Evolutionary conservation across 768 basidiomycete genomes (phyloP), one percentile per base, ranked within the genome.

Genomic region (Polyporus arcularius): DNA sequence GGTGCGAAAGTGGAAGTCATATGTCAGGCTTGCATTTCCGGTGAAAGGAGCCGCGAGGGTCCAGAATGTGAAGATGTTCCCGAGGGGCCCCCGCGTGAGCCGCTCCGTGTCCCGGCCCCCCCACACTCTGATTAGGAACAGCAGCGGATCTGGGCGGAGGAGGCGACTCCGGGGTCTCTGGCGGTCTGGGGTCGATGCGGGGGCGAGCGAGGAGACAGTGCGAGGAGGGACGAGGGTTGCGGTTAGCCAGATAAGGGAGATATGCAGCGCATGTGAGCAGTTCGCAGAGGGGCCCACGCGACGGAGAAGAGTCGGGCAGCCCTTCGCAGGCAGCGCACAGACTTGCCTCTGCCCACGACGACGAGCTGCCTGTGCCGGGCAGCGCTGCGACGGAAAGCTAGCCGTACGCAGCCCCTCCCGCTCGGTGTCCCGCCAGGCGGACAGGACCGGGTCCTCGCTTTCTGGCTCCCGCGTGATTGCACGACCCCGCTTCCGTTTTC

Each of bases 391-490:
- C 43, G 32, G 30, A 18, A 39, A 31, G 46, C 54, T 40, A 43
- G 50, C 31, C 49, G 21, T 50, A 55, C 49, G 48, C 55, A 54
- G 53, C 31, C 9, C 32, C n/a, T 55, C 51, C 61, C 57, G 62
- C 46, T 50, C 62, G 62, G 57, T 63, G 43, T 59, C 57, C 62
- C 57, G 62, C 62, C 39, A 38, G 6, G 28, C 57, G 62, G 57
- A 59, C 62, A 59, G 57, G 52, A 59, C 57, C 62, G 57, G 57
- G 62, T 52, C 53, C 51, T 58, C 53, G 21, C 12, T 26, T 21
- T 15, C 42, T 32, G 48, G 11, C 43, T 52, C 54, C 57, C 57
- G 62, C 62, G 62, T 63, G 57, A 63, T 63, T 63, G 62, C 62
- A 58, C 53, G 61, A 59, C 56, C 32, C 40, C 42, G 57, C 48